Base-by-base conservation (phyloP, 148 eudicot genomes). In the Selenicereus undatus region DNA sequence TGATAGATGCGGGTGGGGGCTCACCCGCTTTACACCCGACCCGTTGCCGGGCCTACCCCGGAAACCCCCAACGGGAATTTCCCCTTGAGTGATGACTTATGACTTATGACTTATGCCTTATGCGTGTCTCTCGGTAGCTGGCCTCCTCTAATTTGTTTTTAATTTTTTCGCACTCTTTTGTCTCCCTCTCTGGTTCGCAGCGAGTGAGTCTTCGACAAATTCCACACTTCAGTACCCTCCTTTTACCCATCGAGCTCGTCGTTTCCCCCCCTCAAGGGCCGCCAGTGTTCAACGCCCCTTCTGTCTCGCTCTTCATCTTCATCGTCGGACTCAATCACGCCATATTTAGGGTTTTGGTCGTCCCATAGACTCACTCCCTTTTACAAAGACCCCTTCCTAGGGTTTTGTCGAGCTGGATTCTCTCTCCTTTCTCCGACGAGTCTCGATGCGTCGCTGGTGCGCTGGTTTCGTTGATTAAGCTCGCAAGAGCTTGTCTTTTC, bases 401-500 rank as follows among this genome's bases (percentile, higher is more conserved):
- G 82, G 73, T 78, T 71, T 77, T 74, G n/a, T 56, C 79, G 86
- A 86, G 83, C 90, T 89, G 91, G 91, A 87, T 87, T 84, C 70
- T 17, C 85, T 79, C 20, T 78, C 82, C 26, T 81, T 78, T 20
- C 72, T 77, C 79, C 76, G 73, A 35, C 13, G 26, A 71, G 78
- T 89, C 78, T 80, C 87, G 42, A 86, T 85, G 87, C 88, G 84
- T 80, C 84, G 89, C 75, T 83, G 81, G 81, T 89, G 86, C 77
- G 83, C 78, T 58, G 90, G 88, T 42, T 90, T 89, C 80, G 90
- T 85, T 32, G 91, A 89, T 89, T 90, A 76, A 83, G 71, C 71
- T 66, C 71, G 27, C 26, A 62, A 62, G 68, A n/a, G 62, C 62
- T 56, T 7, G 16, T 7, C 62, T 56, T 56, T 56, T 56, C 68